phyloP scores from a whole-genome alignment of 257 asterid genomes.

The Anisodus tanguticus region DNA sequence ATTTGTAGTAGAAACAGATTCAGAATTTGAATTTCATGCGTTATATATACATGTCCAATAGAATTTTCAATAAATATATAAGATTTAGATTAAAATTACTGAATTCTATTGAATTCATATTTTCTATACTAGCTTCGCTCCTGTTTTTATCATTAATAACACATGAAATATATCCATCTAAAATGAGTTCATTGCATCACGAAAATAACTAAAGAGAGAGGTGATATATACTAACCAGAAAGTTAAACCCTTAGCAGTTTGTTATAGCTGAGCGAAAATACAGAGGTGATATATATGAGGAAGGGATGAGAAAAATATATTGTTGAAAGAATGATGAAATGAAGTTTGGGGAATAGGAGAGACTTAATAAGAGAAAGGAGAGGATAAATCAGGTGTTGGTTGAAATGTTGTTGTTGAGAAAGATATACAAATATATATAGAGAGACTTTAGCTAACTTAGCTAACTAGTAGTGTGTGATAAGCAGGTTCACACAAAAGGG shows the following conservation, averaged over 20 bases:
- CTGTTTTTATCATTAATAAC: background rate
- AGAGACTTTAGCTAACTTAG: slow-evolving; percentile 25
- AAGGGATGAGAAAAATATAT: background rate
- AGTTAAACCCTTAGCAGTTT: background rate
- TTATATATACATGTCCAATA: background rate
- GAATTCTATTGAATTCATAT: background rate
- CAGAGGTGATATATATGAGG: background rate
- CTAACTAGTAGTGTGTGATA: slow-evolving; percentile 28
- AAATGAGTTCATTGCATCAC: background rate
- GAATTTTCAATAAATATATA: background rate
- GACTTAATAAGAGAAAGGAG: background rate
- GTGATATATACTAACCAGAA: slow-evolving; percentile 28
- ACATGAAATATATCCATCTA: background rate
- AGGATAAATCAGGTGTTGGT: slow-evolving; percentile 32
- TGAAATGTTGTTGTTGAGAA: slow-evolving; percentile 33
- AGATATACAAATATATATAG: slow-evolving; percentile 26
- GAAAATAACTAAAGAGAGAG: background rate
- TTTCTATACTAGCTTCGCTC: background rate
- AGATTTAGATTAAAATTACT: background rate
- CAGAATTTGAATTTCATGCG: background rate
- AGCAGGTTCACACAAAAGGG: slow-evolving; percentile 25
- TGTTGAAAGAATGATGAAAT: slow-evolving; percentile 10
- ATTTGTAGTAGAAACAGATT: rapidly evolving
- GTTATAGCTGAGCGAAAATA: background rate
- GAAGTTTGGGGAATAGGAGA: slow-evolving; percentile 10